Evolutionary conservation across 2,329 filamentous ascomycete genomes (phyloP), one percentile per base, ranked within the genome.

Genomic region (Ophiostoma piceae): DNA sequence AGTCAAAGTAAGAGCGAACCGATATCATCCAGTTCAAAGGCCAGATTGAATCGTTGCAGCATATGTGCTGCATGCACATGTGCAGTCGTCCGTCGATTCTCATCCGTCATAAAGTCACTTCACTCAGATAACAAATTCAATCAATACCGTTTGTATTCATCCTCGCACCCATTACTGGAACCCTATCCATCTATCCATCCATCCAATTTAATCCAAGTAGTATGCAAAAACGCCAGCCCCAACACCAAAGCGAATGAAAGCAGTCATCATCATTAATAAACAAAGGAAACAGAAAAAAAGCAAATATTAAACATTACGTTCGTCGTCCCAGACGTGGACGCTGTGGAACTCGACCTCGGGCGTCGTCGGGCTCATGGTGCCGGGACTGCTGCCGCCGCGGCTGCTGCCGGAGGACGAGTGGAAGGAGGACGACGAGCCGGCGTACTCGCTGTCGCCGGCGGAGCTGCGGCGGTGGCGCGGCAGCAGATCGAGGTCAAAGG

Each of bases 371-470:
- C 83, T 84, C 71, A 84, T 74, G n/a, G 82, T 81, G 26, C 82
- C 83, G 0, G 83, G 83, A 69, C 82, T 84, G 67, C 79, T 82
- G 70, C 80, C 82, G 73, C 82, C 78, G 62, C 77, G 76, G 70
- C 80, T 82, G 73, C 82, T 79, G 62, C 77, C 77, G 5, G 77
- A 73, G 2, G 71, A 72, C 5, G 77, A 79, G 43, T 77, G 90
- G 54, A 89, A n/a, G n/a, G n/a, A n/a, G n/a, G n/a, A 91, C 77
- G 90, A 87, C 0, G 91, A 95, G 71, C 91, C 86, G 9, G 92
- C 94, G 93, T 93, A 97, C 76, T 95, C 92, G 75, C 90, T 92
- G 74, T 94, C 85, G 71, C 81, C 80, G 12, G 37, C 47, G 5
- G 12, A 12, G 32, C 8, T 35, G 8, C 12, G 39, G 35, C 62